A percentile compares a stretch with the other conserved stretches of the same genome.
phyloP scores from a whole-genome alignment of 78 protist species.

The slime mould (Dictyostelium discoideum) region dicty_2.7 NC_007088.5:5581001-5581500 shows the following conservation, averaged over 20 bases:
- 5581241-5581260: conserved; percentile 38
- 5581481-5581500: conserved; percentile 80
- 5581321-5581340: conserved; percentile 40
- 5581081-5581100: background rate
- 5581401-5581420: conserved; percentile 32
- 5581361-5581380: conserved; percentile 4
- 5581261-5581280: conserved; percentile 26
- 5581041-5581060: background rate
- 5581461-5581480: conserved; percentile 62
- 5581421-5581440: conserved; percentile 50
- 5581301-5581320: conserved; percentile 56
- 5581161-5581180: conserved; percentile 1
- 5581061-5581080: conserved; percentile 8
- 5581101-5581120: background rate
- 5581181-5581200: conserved; percentile 26
- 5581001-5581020: conserved; percentile 17
- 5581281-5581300: conserved; percentile 49
- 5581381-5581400: conserved; percentile 29
- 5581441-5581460: conserved; percentile 4
- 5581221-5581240: conserved; percentile 72
- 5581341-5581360: conserved; percentile 21
- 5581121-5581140: background rate
- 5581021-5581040: background rate
- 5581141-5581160: background rate
- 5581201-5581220: conserved; percentile 35